phyloP scores from a whole-genome alignment of 164 flowering plant genomes.

The Liquidambar formosana region DNA sequence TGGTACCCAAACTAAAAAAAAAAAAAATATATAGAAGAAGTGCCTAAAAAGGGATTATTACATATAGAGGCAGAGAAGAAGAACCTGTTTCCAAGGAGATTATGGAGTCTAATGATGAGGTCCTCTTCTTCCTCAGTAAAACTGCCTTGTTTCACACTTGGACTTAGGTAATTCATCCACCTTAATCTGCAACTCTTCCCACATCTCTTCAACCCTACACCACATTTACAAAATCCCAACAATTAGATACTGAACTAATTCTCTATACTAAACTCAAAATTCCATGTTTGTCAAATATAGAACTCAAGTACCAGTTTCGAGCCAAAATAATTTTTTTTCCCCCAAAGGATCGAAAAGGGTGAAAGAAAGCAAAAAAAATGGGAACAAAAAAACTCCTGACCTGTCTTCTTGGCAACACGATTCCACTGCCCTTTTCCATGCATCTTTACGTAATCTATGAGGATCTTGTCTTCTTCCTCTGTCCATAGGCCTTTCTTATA shows the following conservation, averaged over 20 bases:
- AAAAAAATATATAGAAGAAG: too few species aligned
- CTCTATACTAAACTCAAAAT: too few species aligned
- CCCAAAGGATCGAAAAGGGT: too few species aligned
- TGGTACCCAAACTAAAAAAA: too few species aligned
- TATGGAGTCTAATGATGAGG: constrained; percentile 44
- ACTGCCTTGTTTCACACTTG: constrained; percentile 32
- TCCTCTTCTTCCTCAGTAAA: constrained; percentile 44
- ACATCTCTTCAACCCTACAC: constrained; percentile 41
- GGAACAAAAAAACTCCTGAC: background rate
- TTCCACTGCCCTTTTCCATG: constrained; percentile 41
- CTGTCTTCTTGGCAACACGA: constrained; percentile 27
- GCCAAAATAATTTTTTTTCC: too few species aligned
- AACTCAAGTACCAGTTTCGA: too few species aligned
- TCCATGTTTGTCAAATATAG: too few species aligned
- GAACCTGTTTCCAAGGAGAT: constrained; percentile 46
- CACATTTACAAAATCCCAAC: background rate
- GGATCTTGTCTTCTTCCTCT: constrained; percentile 30
- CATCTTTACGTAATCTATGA: constrained; percentile 24
- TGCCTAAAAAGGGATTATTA: background rate
- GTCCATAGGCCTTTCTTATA: constrained; percentile 37
- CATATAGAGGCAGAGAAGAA: background rate
- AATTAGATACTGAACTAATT: background rate
- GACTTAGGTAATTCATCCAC: constrained; percentile 47
- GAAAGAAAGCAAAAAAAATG: too few species aligned
- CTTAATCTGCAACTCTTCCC: constrained; percentile 50